Conservation (phyloP, 2,329 filamentous ascomycete species). For the Aspergillus sp. region DNA sequence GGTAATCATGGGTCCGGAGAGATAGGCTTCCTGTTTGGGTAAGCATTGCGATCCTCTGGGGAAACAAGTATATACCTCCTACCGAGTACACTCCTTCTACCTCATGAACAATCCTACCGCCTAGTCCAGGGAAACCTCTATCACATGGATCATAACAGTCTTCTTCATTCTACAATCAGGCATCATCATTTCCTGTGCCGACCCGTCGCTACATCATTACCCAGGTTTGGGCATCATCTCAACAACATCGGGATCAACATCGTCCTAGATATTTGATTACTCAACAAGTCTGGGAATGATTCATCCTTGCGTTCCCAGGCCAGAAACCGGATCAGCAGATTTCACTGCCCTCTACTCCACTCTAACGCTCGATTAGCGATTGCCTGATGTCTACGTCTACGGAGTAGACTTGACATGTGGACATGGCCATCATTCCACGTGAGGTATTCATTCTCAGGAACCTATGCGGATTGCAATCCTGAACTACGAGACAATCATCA, state of each 20-base stretch:
- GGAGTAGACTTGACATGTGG: too few relatives aligned
- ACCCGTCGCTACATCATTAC: conserved; percentile 18
- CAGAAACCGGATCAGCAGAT: too few relatives aligned
- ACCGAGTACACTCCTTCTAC: not conserved
- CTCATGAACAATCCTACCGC: too few relatives aligned
- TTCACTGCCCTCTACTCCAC: too few relatives aligned
- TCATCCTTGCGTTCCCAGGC: not conserved
- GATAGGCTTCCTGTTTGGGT: not conserved
- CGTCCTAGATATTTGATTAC: conserved; percentile 11
- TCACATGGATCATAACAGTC: not conserved
- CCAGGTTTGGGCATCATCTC: conserved; percentile 25
- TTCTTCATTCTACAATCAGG: not conserved
- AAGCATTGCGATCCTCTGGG: conserved; percentile 2
- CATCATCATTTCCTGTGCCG: not conserved
- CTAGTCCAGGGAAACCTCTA: not conserved
- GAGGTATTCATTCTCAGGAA: too few relatives aligned
- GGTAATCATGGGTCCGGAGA: too few relatives aligned
- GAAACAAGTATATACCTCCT: not conserved
- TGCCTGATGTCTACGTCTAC: too few relatives aligned
- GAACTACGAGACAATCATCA: too few relatives aligned
- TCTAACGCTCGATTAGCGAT: too few relatives aligned
- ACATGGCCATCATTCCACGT: too few relatives aligned
- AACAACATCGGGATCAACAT: conserved; percentile 21
- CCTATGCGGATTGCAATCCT: too few relatives aligned
- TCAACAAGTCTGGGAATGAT: not conserved